Conservation (phyloP, 129 eudicot species). For the Silybum marianum region DNA sequence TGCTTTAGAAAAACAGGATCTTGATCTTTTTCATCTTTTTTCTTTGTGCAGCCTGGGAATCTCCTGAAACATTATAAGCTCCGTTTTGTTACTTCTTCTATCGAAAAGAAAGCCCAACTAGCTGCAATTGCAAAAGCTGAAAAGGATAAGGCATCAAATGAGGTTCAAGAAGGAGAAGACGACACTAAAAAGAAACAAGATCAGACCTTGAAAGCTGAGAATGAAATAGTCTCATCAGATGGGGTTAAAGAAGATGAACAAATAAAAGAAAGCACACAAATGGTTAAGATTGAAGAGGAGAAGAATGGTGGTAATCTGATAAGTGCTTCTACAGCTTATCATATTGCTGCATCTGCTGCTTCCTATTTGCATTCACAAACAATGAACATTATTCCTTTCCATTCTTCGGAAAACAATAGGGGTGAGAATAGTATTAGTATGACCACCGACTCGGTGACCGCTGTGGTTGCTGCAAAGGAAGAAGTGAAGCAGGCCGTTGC, state of each 20-base stretch:
- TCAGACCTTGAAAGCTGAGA: conserved; percentile 7
- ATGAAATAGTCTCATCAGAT: neutral
- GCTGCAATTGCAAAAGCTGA: conserved; percentile 50
- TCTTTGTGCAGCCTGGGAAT: conserved; percentile 61
- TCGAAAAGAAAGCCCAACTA: conserved; percentile 68
- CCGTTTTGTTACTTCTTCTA: conserved; percentile 76
- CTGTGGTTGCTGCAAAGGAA: conserved; percentile 97
- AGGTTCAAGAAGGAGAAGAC: conserved; percentile 26
- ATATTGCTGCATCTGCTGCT: conserved; percentile 94
- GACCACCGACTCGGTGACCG: conserved; percentile 84
- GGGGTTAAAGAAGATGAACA: conserved; percentile 18
- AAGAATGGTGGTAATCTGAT: conserved; percentile 37
- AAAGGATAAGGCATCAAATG: conserved; percentile 43
- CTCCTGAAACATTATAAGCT: conserved; percentile 56
- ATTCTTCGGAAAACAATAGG: conserved; percentile 35
- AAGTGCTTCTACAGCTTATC: conserved; percentile 70
- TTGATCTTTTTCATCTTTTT: neutral
- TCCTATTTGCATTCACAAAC: conserved; percentile 80
- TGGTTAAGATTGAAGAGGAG: conserved; percentile 19
- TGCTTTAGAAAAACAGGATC: neutral
- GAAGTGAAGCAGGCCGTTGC: conserved; percentile 99
- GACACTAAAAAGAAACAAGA: neutral
- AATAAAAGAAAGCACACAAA: conserved; percentile 18
- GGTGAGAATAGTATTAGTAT: conserved; percentile 31
- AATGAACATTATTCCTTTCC: conserved; percentile 60